Evolutionary conservation across 352 stramenopile species (phyloP).

Genomic region (Globisporangium alternatum): DNA sequence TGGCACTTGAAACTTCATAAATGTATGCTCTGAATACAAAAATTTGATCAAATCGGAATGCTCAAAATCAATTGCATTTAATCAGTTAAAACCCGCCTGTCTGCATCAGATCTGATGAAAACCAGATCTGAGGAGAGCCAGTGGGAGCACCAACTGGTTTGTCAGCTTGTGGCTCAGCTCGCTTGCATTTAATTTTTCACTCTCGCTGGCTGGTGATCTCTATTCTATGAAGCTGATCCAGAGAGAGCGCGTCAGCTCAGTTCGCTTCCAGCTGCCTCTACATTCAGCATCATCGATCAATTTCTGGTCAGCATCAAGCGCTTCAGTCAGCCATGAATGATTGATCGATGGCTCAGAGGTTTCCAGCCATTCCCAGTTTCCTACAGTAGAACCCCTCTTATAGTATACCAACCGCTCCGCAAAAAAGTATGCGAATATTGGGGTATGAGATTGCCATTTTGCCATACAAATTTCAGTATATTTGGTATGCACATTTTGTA

Average conservation of each 20-base stretch:
- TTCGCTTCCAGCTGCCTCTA: no score
- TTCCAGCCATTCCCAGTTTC: no score
- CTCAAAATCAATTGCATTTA: no score
- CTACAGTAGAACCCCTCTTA: constrained; percentile 3
- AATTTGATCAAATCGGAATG: no score
- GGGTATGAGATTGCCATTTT: not conserved
- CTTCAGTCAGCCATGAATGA: no score
- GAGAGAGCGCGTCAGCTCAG: no score
- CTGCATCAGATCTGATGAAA: not conserved
- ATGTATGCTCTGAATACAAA: not conserved
- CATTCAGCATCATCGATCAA: no score
- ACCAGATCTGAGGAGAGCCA: not conserved
- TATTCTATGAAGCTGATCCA: no score
- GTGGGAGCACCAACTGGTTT: no score
- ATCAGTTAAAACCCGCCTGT: not conserved
- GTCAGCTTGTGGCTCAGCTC: not conserved
- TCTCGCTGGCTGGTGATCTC: no score
- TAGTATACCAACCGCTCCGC: not conserved
- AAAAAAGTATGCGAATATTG: not conserved
- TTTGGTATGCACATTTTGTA: not conserved
- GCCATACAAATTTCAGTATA: constrained; percentile 1
- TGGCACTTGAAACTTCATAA: not conserved
- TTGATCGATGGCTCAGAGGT: no score
- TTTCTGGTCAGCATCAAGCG: no score
- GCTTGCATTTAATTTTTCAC: not conserved